These are phyloP conservation scores for Centella asiatica DNA, from an alignment of 129 eudicot species.

Conservation along the genomic window DNA sequence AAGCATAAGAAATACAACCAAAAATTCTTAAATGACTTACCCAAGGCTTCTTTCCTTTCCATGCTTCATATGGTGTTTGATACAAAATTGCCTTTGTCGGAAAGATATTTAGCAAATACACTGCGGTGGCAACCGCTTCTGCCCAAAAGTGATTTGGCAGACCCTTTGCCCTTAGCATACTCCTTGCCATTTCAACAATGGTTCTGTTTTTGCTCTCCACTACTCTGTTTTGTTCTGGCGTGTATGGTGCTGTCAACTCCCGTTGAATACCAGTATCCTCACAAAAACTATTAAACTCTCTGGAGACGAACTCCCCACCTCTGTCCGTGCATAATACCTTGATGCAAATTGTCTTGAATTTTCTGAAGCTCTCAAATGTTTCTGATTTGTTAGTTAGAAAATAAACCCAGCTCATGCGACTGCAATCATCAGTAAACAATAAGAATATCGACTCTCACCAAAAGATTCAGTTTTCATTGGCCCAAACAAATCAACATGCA, in stretches of 20 bases:
- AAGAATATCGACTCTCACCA: background rate
- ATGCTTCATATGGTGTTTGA: background rate
- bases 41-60: background rate
- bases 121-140: background rate
- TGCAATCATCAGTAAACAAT: background rate
- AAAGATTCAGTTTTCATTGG: background rate
- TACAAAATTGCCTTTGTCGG: background rate
- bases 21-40: background rate
- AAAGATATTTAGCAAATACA: background rate
- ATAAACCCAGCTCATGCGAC: conserved; percentile 1
- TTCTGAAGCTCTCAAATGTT: background rate
- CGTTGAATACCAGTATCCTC: background rate
- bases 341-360: background rate
- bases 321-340: background rate
- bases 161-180: background rate
- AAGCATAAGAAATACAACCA: conserved; percentile 1
- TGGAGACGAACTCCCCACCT: background rate
- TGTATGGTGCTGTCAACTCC: background rate
- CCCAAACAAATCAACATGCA: background rate
- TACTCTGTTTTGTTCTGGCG: conserved; percentile 7
- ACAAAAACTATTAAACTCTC: background rate
- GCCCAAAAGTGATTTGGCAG: conserved; percentile 13
- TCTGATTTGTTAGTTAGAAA: conserved; percentile 1
- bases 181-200: background rate
- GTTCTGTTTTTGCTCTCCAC: background rate